A percentile compares a stretch with the other conserved stretches of the same genome.
Conservation (phyloP, 2,329 filamentous ascomycete genomes). For the Claviceps sp. region DNA sequence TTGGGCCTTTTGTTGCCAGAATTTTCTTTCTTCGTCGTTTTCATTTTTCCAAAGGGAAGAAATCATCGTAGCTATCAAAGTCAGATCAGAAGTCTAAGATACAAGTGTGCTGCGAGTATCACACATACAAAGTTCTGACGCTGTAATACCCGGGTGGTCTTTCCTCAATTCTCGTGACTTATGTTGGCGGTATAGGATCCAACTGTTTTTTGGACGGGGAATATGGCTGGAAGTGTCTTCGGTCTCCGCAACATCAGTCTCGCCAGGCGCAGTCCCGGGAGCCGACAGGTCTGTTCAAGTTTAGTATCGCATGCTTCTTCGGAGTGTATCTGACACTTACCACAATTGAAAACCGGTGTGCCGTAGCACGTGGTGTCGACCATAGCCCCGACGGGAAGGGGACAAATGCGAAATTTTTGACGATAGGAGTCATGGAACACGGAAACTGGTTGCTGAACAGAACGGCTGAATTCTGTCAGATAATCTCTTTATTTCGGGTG, state of each 20-base stretch:
- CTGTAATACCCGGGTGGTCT: conserved; percentile 13
- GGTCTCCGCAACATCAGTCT: background rate
- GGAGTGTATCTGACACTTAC: conserved; percentile 7
- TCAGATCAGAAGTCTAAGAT: background rate
- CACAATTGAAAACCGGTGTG: conserved; percentile 9
- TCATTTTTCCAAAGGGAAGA: conserved; percentile 17
- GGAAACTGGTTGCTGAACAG: conserved; percentile 14
- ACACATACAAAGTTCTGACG: conserved; percentile 17
- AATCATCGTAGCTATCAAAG: conserved; percentile 13
- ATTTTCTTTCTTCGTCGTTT: conserved; percentile 10
- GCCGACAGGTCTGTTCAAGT: background rate
- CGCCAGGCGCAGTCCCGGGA: background rate
- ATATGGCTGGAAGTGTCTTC: conserved; percentile 8
- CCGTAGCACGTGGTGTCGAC: conserved; percentile 9
- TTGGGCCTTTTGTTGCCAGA: conserved; percentile 12
- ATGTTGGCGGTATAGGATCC: conserved; percentile 21
- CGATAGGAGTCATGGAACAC: conserved; percentile 13
- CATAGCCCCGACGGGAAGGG: conserved; percentile 8
- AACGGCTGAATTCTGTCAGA: conserved; percentile 8
- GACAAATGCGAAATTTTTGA: conserved; percentile 16
- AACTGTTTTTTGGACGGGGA: conserved; percentile 19
- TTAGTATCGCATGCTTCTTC: background rate
- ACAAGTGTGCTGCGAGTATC: conserved; percentile 3
- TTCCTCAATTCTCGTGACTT: conserved; percentile 13
- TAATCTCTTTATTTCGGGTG: background rate